Conservation (phyloP, 192 early-diverging fungal genomes). For the Powellomyces hirtus region DNA sequence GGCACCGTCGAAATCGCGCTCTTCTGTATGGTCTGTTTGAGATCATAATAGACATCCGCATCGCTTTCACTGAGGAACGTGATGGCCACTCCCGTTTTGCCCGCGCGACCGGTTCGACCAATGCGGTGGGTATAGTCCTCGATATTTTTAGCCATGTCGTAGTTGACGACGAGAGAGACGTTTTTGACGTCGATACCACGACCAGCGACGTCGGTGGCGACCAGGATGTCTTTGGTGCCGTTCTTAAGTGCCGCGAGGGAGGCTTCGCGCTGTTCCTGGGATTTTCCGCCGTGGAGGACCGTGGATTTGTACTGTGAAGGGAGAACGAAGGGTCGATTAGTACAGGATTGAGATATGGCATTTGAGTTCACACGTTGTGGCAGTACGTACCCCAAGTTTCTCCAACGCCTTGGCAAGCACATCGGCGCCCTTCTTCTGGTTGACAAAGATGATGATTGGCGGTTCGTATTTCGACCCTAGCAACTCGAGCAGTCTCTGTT, state of each 20-base stretch:
- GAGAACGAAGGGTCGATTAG: background rate
- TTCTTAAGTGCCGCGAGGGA: slow-evolving; percentile 77
- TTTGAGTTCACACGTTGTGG: background rate
- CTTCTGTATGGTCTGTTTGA: slow-evolving; percentile 72
- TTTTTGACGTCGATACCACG: slow-evolving; percentile 99
- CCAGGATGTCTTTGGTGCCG: slow-evolving; percentile 81
- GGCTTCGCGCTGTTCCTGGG: slow-evolving; percentile 94
- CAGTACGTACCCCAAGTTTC: slow-evolving; percentile 56
- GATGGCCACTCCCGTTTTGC: slow-evolving; percentile 82
- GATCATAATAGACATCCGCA: slow-evolving; percentile 84
- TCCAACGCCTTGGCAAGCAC: slow-evolving; percentile 76
- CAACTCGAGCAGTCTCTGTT: slow-evolving; percentile 74
- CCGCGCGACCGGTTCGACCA: slow-evolving; percentile 98
- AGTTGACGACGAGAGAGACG: slow-evolving; percentile 95
- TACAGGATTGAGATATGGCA: too few relatives aligned
- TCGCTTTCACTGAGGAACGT: slow-evolving; percentile 83
- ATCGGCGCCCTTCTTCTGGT: slow-evolving; percentile 93
- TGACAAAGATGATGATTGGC: slow-evolving; percentile 97
- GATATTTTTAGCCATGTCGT: slow-evolving; percentile 97
- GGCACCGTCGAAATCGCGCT: slow-evolving; percentile 76
- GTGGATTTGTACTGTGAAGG: slow-evolving; percentile 57
- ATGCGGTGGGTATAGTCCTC: slow-evolving; percentile 99
- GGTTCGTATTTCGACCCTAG: slow-evolving; percentile 67
- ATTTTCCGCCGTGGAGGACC: slow-evolving; percentile 93
- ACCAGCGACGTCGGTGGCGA: slow-evolving; percentile 98